phyloP scores from a whole-genome alignment of 768 basidiomycete species.

The Krasilnikovozyma curviuscula region DNA sequence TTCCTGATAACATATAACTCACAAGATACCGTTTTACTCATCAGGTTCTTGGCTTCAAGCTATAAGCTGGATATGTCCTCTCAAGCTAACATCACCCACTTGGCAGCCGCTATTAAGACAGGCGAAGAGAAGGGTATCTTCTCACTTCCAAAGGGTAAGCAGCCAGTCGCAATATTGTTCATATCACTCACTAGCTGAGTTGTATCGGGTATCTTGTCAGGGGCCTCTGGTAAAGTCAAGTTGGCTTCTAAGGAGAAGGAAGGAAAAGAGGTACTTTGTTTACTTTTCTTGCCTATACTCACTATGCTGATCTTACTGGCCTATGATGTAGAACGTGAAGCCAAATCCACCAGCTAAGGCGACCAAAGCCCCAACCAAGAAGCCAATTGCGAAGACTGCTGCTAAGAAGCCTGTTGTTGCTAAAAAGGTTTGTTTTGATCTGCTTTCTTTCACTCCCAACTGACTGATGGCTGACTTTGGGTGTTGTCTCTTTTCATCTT shows the following conservation, averaged over 20 bases:
- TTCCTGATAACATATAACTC: background rate
- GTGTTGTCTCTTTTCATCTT: too few relatives aligned
- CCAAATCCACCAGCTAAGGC: conserved; percentile 24
- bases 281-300: conserved; percentile 14
- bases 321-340: conserved; percentile 29
- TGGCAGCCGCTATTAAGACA: conserved; percentile 58
- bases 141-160: conserved; percentile 64
- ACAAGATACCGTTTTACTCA: background rate
- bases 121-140: conserved; percentile 71
- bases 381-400: conserved; percentile 19
- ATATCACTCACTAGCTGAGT: background rate
- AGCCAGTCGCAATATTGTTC: conserved; percentile 3
- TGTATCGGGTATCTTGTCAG: conserved; percentile 20
- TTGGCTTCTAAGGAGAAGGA: conserved; percentile 35
- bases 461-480: too few relatives aligned
- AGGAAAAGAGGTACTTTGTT: conserved; percentile 17
- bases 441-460: background rate
- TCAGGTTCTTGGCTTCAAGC: conserved; percentile 59
- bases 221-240: conserved; percentile 54
- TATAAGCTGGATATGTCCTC: conserved; percentile 66
- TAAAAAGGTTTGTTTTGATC: conserved; percentile 18
- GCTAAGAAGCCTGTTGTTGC: conserved; percentile 29
- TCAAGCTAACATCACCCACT: conserved; percentile 51
- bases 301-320: background rate
- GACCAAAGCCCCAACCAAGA: conserved; percentile 19